Evolutionary conservation across 345 rosid species (phyloP).

Genomic region (Rhodamnia argentea): DNA sequence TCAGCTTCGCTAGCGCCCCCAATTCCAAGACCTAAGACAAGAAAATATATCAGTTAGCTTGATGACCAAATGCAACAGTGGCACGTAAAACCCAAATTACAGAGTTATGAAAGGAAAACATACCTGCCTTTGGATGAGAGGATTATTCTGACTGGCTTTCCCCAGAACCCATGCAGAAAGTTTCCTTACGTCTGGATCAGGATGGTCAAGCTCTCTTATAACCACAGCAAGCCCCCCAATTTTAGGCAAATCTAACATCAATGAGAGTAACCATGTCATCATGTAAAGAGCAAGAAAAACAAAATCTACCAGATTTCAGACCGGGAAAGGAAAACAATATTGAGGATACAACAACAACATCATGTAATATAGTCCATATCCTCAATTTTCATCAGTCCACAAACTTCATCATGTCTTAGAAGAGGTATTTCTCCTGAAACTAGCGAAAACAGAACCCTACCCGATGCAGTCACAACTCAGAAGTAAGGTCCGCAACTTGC

Average conservation of each 20-base stretch:
- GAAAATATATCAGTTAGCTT: neutral
- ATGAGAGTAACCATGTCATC: neutral
- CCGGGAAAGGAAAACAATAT: neutral
- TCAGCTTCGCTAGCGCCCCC: conserved; percentile 51
- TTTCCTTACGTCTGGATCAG: conserved; percentile 56
- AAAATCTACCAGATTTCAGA: neutral
- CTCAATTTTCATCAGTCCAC: neutral
- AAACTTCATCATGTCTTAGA: neutral
- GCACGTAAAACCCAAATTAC: neutral
- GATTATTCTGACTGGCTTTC: conserved; percentile 86
- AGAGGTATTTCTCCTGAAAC: neutral
- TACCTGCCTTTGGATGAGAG: conserved; percentile 75
- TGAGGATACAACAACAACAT: neutral
- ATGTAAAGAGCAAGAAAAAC: neutral
- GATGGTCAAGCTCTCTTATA: conserved; percentile 50
- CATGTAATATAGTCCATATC: neutral
- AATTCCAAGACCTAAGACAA: conserved; percentile 58
- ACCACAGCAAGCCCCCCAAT: conserved; percentile 62
- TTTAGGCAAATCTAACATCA: conserved; percentile 59
- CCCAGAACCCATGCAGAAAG: conserved; percentile 95
- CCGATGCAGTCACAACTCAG: neutral
- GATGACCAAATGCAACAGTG: neutral
- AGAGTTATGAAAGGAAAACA: neutral
- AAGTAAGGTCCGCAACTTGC: neutral
- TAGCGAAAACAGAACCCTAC: neutral